Evolutionary conservation across 305 asterid genomes (phyloP).

Genomic region (Fraxinus sp.): DNA sequence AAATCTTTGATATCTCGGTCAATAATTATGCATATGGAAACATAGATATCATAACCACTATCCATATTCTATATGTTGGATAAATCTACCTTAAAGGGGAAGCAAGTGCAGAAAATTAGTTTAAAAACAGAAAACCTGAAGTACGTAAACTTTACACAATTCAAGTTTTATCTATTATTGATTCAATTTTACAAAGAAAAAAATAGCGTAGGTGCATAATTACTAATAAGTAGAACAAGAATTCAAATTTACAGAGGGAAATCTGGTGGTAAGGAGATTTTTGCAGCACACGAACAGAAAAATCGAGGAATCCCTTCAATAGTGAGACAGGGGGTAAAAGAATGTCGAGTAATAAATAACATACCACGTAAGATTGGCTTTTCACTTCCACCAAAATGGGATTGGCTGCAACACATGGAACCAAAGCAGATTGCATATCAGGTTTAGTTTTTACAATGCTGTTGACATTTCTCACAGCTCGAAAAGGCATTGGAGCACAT

Average conservation of each 20-base stretch:
- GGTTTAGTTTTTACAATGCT: slow-evolving; percentile 22
- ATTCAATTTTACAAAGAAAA: background rate
- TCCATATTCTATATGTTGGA: background rate
- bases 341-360: background rate
- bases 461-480: background rate
- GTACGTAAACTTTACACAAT: background rate
- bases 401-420: background rate
- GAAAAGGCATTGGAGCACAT: slow-evolving; percentile 14
- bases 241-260: background rate
- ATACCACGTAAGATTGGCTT: slow-evolving; percentile 39
- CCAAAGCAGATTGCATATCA: slow-evolving; percentile 17
- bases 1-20: background rate
- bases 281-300: background rate
- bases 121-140: background rate
- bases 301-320: background rate
- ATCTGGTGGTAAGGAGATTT: background rate
- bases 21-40: background rate
- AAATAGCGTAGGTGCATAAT: background rate
- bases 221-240: background rate
- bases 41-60: background rate
- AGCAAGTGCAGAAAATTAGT: background rate
- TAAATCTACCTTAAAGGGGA: background rate
- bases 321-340: background rate
- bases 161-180: background rate
- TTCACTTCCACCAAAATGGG: slow-evolving; percentile 33